These are phyloP conservation scores for Boletus tylopilopsis DNA, from an alignment of 768 basidiomycete genomes.

Conservation along the genomic window DNA sequence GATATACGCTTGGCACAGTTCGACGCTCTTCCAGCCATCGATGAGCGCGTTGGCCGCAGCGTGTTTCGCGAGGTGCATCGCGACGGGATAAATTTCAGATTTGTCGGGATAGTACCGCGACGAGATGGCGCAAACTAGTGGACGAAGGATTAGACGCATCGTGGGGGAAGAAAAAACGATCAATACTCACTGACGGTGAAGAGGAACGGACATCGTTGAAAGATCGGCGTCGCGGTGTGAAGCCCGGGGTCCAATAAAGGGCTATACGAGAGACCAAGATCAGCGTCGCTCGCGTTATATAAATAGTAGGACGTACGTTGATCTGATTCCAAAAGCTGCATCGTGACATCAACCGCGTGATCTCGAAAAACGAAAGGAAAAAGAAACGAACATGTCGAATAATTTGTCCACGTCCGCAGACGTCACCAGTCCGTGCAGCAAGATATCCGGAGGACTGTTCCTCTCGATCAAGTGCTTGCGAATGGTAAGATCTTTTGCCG, in stretches of 20 bases:
- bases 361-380: neutral
- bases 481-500: constrained; percentile 70
- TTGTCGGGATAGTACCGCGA: constrained; percentile 77
- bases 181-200: constrained; percentile 79
- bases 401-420: constrained; percentile 76
- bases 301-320: constrained; percentile 57
- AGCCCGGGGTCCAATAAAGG: constrained; percentile 76
- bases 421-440: constrained; percentile 75
- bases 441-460: constrained; percentile 76
- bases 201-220: constrained; percentile 85
- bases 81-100: constrained; percentile 81
- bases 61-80: constrained; percentile 86
- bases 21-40: constrained; percentile 81
- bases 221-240: constrained; percentile 76
- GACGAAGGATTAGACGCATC: neutral
- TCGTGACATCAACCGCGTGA: neutral
- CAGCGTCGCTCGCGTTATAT: neutral
- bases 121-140: constrained; percentile 79
- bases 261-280: constrained; percentile 25
- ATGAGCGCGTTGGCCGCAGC: constrained; percentile 78
- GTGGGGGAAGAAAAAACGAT: neutral
- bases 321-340: constrained; percentile 67
- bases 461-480: constrained; percentile 71
- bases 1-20: constrained; percentile 89
- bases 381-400: constrained; percentile 68